phyloP scores from a whole-genome alignment of 2,329 filamentous ascomycete species.

The Whalleya microplaca region DNA sequence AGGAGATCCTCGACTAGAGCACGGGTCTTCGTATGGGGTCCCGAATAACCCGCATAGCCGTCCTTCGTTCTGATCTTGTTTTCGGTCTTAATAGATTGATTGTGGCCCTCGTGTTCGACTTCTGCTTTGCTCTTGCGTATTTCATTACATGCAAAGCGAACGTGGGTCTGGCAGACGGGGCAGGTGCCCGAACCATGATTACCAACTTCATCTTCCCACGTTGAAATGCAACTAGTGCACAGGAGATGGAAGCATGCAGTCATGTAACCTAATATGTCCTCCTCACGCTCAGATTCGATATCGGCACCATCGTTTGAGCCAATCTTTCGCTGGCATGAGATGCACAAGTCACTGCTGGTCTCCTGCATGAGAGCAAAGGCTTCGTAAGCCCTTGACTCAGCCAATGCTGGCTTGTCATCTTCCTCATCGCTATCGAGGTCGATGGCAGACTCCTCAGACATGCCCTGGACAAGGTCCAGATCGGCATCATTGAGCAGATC shows the following conservation, averaged over 20 bases:
- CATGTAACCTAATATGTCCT: conserved; percentile 75
- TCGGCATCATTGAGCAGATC: conserved; percentile 87
- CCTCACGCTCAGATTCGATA: conserved; percentile 60
- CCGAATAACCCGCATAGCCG: conserved; percentile 72
- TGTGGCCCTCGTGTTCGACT: conserved; percentile 58
- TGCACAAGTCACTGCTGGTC: conserved; percentile 75
- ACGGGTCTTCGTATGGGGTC: conserved; percentile 90
- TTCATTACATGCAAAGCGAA: conserved; percentile 67
- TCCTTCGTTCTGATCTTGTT: conserved; percentile 46
- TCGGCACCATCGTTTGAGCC: conserved; percentile 56
- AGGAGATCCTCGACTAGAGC: conserved; percentile 78
- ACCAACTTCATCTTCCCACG: conserved; percentile 60
- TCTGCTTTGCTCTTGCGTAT: conserved; percentile 67
- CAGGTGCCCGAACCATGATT: conserved; percentile 59
- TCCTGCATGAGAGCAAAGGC: conserved; percentile 85
- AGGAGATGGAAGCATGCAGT: conserved; percentile 87
- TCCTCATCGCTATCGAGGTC: conserved; percentile 82
- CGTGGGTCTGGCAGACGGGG: conserved; percentile 67
- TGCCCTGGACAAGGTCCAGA: conserved; percentile 75
- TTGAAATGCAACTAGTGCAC: conserved; percentile 72
- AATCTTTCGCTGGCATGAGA: conserved; percentile 69
- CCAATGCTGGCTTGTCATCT: conserved; percentile 59
- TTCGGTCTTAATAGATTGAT: conserved; percentile 42
- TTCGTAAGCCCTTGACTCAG: conserved; percentile 77
- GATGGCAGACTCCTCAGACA: conserved; percentile 84